Evolutionary conservation across 495 filamentous ascomycete genomes (phyloP), one percentile per base, ranked within the genome.

Genomic region (Aspergillus olivimuriae): DNA sequence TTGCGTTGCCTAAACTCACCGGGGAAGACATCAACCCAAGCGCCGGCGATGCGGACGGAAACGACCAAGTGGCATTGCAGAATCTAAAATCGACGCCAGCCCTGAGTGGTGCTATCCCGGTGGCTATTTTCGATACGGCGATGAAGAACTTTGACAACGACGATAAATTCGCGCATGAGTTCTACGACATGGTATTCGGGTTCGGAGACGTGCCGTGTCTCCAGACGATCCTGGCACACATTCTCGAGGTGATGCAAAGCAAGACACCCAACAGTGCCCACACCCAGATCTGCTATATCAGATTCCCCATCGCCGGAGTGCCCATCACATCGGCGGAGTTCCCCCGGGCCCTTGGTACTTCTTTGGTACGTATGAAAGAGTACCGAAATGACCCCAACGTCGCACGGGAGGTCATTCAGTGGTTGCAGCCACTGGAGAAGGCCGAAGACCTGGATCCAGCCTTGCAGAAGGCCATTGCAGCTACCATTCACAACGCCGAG

Each of bases 91-190:
- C 82, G 39, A 87, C 87, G 31, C 89, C 92, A 9, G 87, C 86
- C 11, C 68, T 96, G 22, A 84, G 82, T 36, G 92, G 92, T 6
- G 90, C 89, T 4, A 94, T 97, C 49, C 89, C 94, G 3, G 74
- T 90, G 37, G 89, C 91, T 22, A 86, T 97, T 28, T 97, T 96
- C 50, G 89, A 94, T 56, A 75, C 84, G 11, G 86, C 88, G 1
- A 81, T 83, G 72, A 89, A 86, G 55, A 76, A 92, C 56, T 82
- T 86, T 41, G 77, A 56, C 67, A 74, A 60, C 24, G 78, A 80
- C 43, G 53, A 80, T 2, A 59, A 63, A 0, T 74, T 89, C 21
- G 88, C 80, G 1, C 76, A 79, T 47, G 67, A 78, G 9, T 95
- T 96, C 61, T 95, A 91, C 55, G 72, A 84, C 50, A 77, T 91